Percentiles rank a stretch among this genome's conserved stretches.
Evolutionary conservation across 108 stramenopile species (phyloP).

Genomic region (Mayamaea pseudoterrestris): DNA sequence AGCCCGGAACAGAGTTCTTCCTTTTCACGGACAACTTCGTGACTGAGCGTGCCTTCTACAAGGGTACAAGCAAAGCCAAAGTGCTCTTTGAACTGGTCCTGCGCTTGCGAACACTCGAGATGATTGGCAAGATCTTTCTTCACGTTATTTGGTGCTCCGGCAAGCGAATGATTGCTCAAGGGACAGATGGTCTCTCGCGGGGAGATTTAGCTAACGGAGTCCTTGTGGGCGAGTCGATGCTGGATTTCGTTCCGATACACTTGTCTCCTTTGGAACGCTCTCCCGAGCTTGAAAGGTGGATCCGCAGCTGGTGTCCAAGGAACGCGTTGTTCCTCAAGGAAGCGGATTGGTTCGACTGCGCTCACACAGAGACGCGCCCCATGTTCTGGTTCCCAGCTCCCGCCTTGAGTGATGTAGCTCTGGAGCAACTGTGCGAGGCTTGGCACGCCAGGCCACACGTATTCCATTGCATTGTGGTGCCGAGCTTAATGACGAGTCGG

Average conservation of each 20-base stretch:
- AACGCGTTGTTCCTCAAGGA: background rate
- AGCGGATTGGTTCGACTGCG: background rate
- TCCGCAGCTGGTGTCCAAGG: background rate
- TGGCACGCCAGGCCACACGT: slow-evolving; percentile 11
- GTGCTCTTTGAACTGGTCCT: slow-evolving; percentile 19
- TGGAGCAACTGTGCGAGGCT: slow-evolving; percentile 16
- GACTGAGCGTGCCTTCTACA: slow-evolving; percentile 22
- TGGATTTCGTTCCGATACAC: slow-evolving; percentile 14
- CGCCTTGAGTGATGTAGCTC: slow-evolving; percentile 11
- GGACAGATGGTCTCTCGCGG: slow-evolving; percentile 22
- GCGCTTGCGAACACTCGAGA: slow-evolving; percentile 10
- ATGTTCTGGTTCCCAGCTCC: slow-evolving; percentile 28
- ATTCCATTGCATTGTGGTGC: slow-evolving; percentile 23
- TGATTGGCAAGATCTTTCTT: slow-evolving; percentile 5
- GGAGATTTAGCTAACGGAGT: slow-evolving; percentile 15
- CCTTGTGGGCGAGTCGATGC: slow-evolving; percentile 11
- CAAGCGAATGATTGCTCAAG: slow-evolving; percentile 26
- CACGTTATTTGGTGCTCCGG: slow-evolving; percentile 19
- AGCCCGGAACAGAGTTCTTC: slow-evolving; percentile 16
- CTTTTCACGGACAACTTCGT: slow-evolving; percentile 30
- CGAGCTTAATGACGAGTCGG: slow-evolving; percentile 21
- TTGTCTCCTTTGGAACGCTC: slow-evolving; percentile 10
- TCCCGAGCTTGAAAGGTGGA: slow-evolving; percentile 11
- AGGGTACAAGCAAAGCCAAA: slow-evolving; percentile 20
- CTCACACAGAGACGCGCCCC: background rate